A percentile compares a stretch with the other conserved stretches of the same genome.
phyloP scores from a whole-genome alignment of 2,329 filamentous ascomycete genomes.

The Paraphoma chrysanthemicola region DNA sequence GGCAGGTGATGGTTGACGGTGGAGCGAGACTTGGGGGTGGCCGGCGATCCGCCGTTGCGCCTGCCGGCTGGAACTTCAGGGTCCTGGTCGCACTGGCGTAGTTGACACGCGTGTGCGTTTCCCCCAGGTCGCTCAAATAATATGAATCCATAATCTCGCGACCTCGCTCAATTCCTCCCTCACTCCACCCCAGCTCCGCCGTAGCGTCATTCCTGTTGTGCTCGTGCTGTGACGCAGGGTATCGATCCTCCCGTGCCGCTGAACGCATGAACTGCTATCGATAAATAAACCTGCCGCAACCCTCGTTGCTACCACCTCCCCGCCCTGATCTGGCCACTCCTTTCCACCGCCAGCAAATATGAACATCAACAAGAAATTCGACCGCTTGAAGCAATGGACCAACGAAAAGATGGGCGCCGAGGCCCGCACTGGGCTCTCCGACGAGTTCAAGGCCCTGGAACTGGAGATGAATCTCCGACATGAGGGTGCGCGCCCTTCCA shows the following conservation, averaged over 20 bases:
- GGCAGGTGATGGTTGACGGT: constrained; percentile 3
- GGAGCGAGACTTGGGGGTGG: constrained; percentile 1
- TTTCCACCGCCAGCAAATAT: constrained; percentile 42
- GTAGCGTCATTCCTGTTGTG: not conserved
- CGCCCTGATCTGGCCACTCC: constrained; percentile 11
- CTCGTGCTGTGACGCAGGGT: not conserved
- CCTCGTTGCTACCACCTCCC: constrained; percentile 24
- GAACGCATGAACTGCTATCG: constrained; percentile 17
- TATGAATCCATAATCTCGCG: too few species aligned
- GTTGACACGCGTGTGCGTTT: not conserved
- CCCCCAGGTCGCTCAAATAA: not conserved
- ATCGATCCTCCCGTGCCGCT: not conserved
- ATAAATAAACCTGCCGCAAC: constrained; percentile 22
- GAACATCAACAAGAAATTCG: constrained; percentile 85
- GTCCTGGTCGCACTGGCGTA: not conserved
- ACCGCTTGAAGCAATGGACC: constrained; percentile 97
- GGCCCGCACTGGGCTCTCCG: constrained; percentile 82
- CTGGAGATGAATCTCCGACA: constrained; percentile 88
- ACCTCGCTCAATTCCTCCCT: not conserved
- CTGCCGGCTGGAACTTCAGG: not conserved
- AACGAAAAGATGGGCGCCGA: constrained; percentile 95
- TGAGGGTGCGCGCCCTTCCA: constrained; percentile 67
- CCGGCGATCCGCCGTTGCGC: not conserved
- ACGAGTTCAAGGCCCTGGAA: constrained; percentile 91
- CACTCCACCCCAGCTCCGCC: not conserved